Conservation (phyloP, 2,329 filamentous ascomycete genomes). For the Colletotrichum tropicale region DNA sequence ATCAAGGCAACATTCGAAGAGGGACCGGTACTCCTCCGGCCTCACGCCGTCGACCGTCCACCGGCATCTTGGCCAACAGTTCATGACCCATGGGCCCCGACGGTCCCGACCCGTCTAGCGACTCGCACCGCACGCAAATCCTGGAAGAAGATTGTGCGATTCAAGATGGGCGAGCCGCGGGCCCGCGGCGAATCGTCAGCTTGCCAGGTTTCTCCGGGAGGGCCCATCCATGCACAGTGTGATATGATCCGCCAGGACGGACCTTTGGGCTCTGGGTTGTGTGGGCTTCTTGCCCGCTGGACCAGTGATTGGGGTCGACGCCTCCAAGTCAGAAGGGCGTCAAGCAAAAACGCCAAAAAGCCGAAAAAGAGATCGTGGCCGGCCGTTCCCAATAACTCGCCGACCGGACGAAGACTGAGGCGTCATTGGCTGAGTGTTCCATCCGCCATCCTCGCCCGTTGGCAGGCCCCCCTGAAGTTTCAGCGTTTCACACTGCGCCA, state of each 20-base stretch:
- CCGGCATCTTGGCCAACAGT: not conserved
- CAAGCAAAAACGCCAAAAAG: not conserved
- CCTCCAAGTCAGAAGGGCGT: not conserved
- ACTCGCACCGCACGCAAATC: not conserved
- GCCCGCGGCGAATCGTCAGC: not conserved
- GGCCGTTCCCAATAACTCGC: not conserved
- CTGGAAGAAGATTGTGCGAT: slow-evolving; percentile 4
- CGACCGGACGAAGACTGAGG: not conserved
- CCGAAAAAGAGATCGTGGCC: slow-evolving; percentile 7
- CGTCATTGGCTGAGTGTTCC: slow-evolving; percentile 14
- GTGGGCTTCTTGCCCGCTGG: not conserved
- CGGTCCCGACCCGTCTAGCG: not conserved
- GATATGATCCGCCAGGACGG: not conserved
- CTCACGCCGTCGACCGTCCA: not conserved
- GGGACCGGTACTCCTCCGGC: not conserved
- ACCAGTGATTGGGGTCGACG: slow-evolving; percentile 1
- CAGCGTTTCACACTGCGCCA: slow-evolving; percentile 22
- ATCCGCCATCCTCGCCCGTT: not conserved
- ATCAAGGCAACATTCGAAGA: not conserved
- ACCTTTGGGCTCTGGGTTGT: not conserved
- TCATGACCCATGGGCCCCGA: not conserved
- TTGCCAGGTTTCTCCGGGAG: slow-evolving; percentile 5
- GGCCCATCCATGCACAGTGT: slow-evolving; percentile 11
- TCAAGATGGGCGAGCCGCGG: slow-evolving; percentile 6
- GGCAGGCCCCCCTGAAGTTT: slow-evolving; percentile 20